phyloP scores from a whole-genome alignment of 2,329 filamentous ascomycete species.

The Verticillium isaacii region DNA sequence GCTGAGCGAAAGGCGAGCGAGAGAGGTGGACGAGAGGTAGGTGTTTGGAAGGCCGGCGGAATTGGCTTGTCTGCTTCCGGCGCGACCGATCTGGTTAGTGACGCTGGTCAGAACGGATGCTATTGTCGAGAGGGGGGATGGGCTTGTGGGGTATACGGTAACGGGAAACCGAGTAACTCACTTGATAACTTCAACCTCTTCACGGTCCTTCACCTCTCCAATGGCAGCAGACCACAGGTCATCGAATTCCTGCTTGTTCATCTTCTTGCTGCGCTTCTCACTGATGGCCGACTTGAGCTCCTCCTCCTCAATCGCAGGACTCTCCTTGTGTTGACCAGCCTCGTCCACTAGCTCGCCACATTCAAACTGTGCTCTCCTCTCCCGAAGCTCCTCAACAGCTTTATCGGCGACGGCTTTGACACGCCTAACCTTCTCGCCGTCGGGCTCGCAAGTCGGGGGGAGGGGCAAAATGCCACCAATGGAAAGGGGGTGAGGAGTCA shows the following conservation, averaged over 20 bases:
- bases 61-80: slow-evolving; percentile 67
- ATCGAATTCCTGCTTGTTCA: slow-evolving; percentile 86
- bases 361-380: slow-evolving; percentile 83
- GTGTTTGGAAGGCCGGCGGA: slow-evolving; percentile 55
- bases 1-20: slow-evolving; percentile 83
- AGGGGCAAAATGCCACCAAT: slow-evolving; percentile 77
- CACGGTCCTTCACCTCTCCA: slow-evolving; percentile 61
- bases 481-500: slow-evolving; percentile 78
- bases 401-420: slow-evolving; percentile 85
- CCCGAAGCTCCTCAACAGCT: slow-evolving; percentile 79
- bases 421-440: slow-evolving; percentile 84
- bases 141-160: slow-evolving; percentile 10
- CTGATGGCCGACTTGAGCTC: slow-evolving; percentile 74
- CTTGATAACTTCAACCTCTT: slow-evolving; percentile 54
- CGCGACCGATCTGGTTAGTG: slow-evolving; percentile 84
- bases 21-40: slow-evolving; percentile 77
- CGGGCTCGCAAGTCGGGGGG: slow-evolving; percentile 88
- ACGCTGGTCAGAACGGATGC: slow-evolving; percentile 45
- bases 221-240: slow-evolving; percentile 76
- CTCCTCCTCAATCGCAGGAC: slow-evolving; percentile 58
- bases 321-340: slow-evolving; percentile 52
- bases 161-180: slow-evolving; percentile 39
- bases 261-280: slow-evolving; percentile 72
- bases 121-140: slow-evolving; percentile 9
- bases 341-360: slow-evolving; percentile 70